These are phyloP conservation scores for Metahyphopichia silvanorum DNA, from an alignment of 805 yeast species.

Conservation along the genomic window DNA sequence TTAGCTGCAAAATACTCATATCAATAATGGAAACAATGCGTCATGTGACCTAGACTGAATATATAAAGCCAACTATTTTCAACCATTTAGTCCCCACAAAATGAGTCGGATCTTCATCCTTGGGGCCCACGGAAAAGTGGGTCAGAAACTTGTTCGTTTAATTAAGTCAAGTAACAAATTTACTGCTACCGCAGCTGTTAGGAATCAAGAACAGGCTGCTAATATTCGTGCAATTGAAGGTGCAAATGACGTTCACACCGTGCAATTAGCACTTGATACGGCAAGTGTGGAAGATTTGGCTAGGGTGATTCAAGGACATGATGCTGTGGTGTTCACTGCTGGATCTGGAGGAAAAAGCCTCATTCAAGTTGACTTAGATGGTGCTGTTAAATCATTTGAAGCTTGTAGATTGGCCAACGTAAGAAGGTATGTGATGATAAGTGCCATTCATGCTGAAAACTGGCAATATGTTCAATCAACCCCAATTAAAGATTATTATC, in stretches of 20 bases:
- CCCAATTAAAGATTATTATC: slow-evolving; percentile 45
- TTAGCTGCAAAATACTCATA: too few relatives aligned
- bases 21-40: too few relatives aligned
- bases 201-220: slow-evolving; percentile 43
- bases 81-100: too few relatives aligned
- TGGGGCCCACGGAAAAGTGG: slow-evolving; percentile 67
- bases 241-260: slow-evolving; percentile 23
- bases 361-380: slow-evolving; percentile 58
- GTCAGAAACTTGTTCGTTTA: slow-evolving; percentile 40
- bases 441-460: slow-evolving; percentile 55
- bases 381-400: slow-evolving; percentile 55
- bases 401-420: slow-evolving; percentile 46
- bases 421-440: slow-evolving; percentile 48
- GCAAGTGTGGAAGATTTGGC: slow-evolving; percentile 31
- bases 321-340: slow-evolving; percentile 58
- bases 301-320: slow-evolving; percentile 40
- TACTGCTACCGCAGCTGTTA: slow-evolving; percentile 39
- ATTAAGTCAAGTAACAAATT: slow-evolving; percentile 15
- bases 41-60: too few relatives aligned
- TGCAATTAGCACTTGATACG: slow-evolving; percentile 37
- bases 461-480: slow-evolving; percentile 42
- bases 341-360: slow-evolving; percentile 60
- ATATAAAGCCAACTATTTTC: not conserved
- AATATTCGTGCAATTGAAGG: slow-evolving; percentile 37
- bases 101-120: slow-evolving; percentile 36